Conservation (phyloP, 345 rosid genomes). For the Bruguiera gymnorhiza region DNA sequence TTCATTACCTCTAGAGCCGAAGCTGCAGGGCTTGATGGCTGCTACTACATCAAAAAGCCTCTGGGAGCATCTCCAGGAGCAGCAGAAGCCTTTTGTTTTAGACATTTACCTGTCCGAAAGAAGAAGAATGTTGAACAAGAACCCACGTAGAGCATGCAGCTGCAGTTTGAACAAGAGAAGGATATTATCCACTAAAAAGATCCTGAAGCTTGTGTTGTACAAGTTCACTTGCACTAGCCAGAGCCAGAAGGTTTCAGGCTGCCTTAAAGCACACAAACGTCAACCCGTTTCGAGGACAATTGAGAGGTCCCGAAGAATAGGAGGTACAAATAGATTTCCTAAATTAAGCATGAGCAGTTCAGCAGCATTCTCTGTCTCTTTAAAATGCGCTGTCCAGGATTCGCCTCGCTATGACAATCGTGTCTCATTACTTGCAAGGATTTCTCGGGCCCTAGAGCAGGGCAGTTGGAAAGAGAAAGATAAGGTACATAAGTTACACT, state of each 20-base stretch:
- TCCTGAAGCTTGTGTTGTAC: slow-evolving; percentile 24
- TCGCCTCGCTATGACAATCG: background rate
- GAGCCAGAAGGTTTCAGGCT: slow-evolving; percentile 15
- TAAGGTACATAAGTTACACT: slow-evolving; percentile 32
- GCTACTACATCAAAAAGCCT: slow-evolving; percentile 21
- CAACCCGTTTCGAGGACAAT: background rate
- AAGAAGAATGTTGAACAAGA: slow-evolving; percentile 8
- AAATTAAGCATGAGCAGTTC: slow-evolving; percentile 3
- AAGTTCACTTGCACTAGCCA: slow-evolving; percentile 16
- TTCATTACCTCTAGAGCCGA: background rate
- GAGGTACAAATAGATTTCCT: slow-evolving; percentile 18
- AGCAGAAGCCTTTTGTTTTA: slow-evolving; percentile 38
- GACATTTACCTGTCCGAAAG: slow-evolving; percentile 26
- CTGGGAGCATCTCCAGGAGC: slow-evolving; percentile 36
- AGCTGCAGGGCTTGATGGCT: slow-evolving; percentile 25
- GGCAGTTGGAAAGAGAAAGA: slow-evolving; percentile 15
- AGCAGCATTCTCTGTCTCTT: slow-evolving; percentile 12
- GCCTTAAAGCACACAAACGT: slow-evolving; percentile 17
- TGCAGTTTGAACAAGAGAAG: slow-evolving; percentile 6
- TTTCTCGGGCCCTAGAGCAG: slow-evolving; percentile 10
- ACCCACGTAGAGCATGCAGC: slow-evolving; percentile 5
- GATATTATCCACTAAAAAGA: slow-evolving; percentile 3
- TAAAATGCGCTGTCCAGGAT: background rate
- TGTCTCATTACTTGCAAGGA: background rate
- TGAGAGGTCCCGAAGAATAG: slow-evolving; percentile 1